Base-by-base conservation (phyloP, 257 asterid genomes). In the Nyctanthes arbortristis region DNA sequence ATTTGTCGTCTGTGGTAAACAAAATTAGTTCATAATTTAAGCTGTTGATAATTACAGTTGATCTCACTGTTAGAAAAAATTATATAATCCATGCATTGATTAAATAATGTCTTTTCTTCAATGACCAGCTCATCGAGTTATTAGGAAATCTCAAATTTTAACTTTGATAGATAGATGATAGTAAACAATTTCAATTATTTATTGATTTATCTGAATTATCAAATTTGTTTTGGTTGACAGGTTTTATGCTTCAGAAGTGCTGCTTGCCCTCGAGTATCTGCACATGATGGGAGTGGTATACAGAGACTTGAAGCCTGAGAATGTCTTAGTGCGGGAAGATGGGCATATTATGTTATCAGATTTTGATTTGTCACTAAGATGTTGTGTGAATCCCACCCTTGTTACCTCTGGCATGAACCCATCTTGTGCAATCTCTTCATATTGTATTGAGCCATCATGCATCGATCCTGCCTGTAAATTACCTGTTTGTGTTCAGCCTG, bases 241-340 rank as follows among this genome's bases (percentile, higher is more conserved):
- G 73, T 92, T 92, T 76, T 92, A 92, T 45, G 98, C 88, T 59
- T 83, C 94, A 22, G 94, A 92, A 84, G 92, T 92, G 75, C 85
- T 92, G 35, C 93, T 92, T 61, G 96, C 97, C 7, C 88, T 92
- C 0, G 98, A 92, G 72, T 92, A 92, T 65, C 72, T 92, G 13
- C 98, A 92, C 64, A 88, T 92, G 98, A 90, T 92, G 97, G 98
- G 98, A 5, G 96, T 92, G 45, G 86, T 92, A 12, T 91, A 92
- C 71, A 47, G 97, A 57, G 97, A 92, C 80, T 70, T 92, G 35
- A 92, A 92, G 78, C 98, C 98, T 1, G 98, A 92, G 98, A n/a
- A n/a, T n/a, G n/a, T n/a, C n/a, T n/a, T n/a, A n/a, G n/a, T n/a
- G n/a, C n/a, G n/a, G n/a, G n/a, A 90, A 37, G 98, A 92, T 63